phyloP scores from a whole-genome alignment of 768 basidiomycete species.

The Panus rudis region DNA sequence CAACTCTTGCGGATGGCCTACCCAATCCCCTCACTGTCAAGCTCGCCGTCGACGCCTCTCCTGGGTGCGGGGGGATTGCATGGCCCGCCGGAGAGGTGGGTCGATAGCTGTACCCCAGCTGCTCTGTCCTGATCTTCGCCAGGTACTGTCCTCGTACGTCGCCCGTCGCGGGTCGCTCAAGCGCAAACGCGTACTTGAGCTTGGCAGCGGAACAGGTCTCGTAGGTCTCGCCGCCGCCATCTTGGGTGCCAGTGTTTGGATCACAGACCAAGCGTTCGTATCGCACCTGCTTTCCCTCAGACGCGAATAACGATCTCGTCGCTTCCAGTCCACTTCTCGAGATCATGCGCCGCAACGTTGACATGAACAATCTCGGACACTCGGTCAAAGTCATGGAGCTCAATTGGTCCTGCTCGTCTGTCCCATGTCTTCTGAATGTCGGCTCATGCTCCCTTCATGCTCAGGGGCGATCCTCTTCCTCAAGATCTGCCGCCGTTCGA shows the following conservation, averaged over 20 bases:
- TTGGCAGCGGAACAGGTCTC: slow-evolving; percentile 89
- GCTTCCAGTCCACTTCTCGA: slow-evolving; percentile 58
- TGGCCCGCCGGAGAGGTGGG: slow-evolving; percentile 90
- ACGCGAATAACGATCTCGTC: slow-evolving; percentile 3
- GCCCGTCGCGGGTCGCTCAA: slow-evolving; percentile 49
- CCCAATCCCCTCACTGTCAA: slow-evolving; percentile 31
- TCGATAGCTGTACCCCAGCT: slow-evolving; percentile 5
- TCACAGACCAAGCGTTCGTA: slow-evolving; percentile 89
- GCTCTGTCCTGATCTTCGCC: slow-evolving; percentile 2
- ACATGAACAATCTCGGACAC: slow-evolving; percentile 50
- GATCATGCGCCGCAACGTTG: slow-evolving; percentile 73
- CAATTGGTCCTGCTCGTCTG: slow-evolving; percentile 52
- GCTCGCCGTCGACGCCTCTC: slow-evolving; percentile 69
- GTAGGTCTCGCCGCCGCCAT: slow-evolving; percentile 80
- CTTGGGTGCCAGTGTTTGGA: slow-evolving; percentile 59
- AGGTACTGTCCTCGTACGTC: slow-evolving; percentile 80
- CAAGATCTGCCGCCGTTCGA: slow-evolving; percentile 37
- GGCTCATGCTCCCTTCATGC: slow-evolving; percentile 1
- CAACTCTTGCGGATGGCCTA: slow-evolving; percentile 11
- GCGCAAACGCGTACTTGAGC: slow-evolving; percentile 62
- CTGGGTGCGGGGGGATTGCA: slow-evolving; percentile 87
- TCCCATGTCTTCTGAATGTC: slow-evolving; percentile 4
- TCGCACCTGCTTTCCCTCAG: slow-evolving; percentile 2
- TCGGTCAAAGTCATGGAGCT: slow-evolving; percentile 61
- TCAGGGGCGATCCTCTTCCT: slow-evolving; percentile 63